These are phyloP conservation scores for Ajuga chamaepitys DNA, from an alignment of 257 asterid genomes.

Conservation along the genomic window DNA sequence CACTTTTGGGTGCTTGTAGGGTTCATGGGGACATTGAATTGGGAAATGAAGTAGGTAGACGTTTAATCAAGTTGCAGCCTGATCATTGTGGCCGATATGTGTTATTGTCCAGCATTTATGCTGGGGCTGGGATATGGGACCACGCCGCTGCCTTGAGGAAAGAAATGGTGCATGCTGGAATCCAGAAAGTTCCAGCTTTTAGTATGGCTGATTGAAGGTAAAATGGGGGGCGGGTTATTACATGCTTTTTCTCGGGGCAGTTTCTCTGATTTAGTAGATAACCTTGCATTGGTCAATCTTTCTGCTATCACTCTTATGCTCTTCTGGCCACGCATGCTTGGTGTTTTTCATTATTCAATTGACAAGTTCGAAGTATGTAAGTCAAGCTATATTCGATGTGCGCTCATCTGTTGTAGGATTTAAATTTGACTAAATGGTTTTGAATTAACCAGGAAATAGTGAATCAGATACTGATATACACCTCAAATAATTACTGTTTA, in stretches of 20 bases:
- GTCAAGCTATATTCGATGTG: no score
- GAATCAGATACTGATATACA: background rate
- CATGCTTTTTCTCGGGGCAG: slow-evolving; percentile 4
- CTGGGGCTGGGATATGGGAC: slow-evolving; percentile 72
- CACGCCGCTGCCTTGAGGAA: slow-evolving; percentile 62
- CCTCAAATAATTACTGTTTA: background rate
- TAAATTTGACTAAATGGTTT: background rate
- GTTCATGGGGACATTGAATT: slow-evolving; percentile 63
- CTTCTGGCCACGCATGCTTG: background rate
- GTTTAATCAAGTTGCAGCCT: slow-evolving; percentile 53
- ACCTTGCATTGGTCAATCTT: background rate
- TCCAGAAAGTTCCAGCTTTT: slow-evolving; percentile 67
- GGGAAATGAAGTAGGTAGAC: slow-evolving; percentile 59
- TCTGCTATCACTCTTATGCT: background rate
- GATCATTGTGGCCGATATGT: slow-evolving; percentile 60
- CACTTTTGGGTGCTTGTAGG: slow-evolving; percentile 78
- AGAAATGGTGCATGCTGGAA: slow-evolving; percentile 57
- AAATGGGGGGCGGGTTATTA: background rate
- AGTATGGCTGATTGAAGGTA: slow-evolving; percentile 33
- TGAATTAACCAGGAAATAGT: background rate
- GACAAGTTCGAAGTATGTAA: background rate
- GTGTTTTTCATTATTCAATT: background rate
- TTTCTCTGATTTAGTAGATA: background rate
- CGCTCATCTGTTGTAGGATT: background rate
- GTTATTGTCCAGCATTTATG: slow-evolving; percentile 63